Percentiles rank a stretch among this genome's conserved stretches.
These are phyloP conservation scores for Alternaria burnsii DNA, from an alignment of 2,329 filamentous ascomycete species.

Conservation along the genomic window DNA sequence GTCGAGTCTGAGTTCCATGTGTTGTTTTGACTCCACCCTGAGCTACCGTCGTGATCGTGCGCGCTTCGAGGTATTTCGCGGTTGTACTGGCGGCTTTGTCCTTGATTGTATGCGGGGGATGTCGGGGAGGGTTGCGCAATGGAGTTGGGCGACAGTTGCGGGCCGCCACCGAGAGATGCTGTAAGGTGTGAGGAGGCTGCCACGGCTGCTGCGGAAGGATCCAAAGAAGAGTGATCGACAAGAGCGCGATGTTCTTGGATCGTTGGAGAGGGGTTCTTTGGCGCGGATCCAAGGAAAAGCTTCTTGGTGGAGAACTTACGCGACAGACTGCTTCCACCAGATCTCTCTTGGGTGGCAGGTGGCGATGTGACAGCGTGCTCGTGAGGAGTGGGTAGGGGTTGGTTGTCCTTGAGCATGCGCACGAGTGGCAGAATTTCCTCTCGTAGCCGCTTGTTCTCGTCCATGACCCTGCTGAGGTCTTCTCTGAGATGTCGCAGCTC, in stretches of 20 bases:
- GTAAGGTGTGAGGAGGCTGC: constrained; percentile 61
- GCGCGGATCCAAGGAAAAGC: constrained; percentile 58
- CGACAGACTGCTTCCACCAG: constrained; percentile 57
- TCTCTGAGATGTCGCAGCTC: constrained; percentile 79
- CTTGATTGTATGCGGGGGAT: constrained; percentile 58
- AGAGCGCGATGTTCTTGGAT: constrained; percentile 55
- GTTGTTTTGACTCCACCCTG: constrained; percentile 40
- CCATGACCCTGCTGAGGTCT: constrained; percentile 62
- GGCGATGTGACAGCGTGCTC: constrained; percentile 48
- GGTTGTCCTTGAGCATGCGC: constrained; percentile 88
- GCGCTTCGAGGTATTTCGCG: constrained; percentile 42
- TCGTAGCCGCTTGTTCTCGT: constrained; percentile 86
- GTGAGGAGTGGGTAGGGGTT: constrained; percentile 69
- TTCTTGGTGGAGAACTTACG: constrained; percentile 64
- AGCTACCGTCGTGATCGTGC: constrained; percentile 44
- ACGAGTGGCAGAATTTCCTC: constrained; percentile 93
- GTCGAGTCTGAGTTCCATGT: constrained; percentile 44
- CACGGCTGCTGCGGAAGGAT: constrained; percentile 61
- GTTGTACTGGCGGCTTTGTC: constrained; percentile 41
- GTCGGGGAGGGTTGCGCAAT: constrained; percentile 58
- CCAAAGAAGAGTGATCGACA: constrained; percentile 54
- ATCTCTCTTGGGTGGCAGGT: constrained; percentile 45
- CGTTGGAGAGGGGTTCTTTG: constrained; percentile 62
- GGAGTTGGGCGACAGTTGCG: constrained; percentile 53
- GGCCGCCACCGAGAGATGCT: constrained; percentile 55